A percentile compares a stretch with the other conserved stretches of the same genome.
Evolutionary conservation across 2,329 filamentous ascomycete genomes (phyloP).

Genomic region (Parascedosporium putredinis): DNA sequence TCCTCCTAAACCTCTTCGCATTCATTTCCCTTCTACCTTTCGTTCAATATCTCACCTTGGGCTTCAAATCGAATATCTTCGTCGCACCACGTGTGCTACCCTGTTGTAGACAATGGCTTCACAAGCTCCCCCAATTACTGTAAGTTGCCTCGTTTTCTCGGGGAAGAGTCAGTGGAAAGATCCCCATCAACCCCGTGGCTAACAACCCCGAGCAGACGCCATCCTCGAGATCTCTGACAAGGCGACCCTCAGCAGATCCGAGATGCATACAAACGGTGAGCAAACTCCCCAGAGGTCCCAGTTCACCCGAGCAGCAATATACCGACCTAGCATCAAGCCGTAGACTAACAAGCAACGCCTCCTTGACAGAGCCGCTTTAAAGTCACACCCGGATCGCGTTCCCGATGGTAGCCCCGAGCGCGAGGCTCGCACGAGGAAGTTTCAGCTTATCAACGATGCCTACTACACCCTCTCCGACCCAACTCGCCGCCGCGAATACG

Average conservation of each 20-base stretch:
- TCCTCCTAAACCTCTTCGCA: not conserved
- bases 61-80: not conserved
- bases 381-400: conserved; percentile 89
- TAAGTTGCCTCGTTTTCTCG: conserved; percentile 22
- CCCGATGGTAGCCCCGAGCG: conserved; percentile 76
- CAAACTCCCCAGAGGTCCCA: not conserved
- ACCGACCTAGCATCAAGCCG: too few species aligned
- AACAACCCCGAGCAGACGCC: conserved; percentile 45
- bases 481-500: conserved; percentile 70
- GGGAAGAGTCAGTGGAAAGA: too few species aligned
- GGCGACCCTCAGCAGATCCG: conserved; percentile 75
- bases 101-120: conserved; percentile 23
- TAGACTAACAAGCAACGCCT: too few species aligned
- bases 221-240: conserved; percentile 63
- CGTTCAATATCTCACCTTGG: not conserved
- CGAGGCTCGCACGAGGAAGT: conserved; percentile 67
- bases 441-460: conserved; percentile 86
- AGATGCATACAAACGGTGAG: conserved; percentile 83
- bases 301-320: not conserved
- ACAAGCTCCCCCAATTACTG: conserved; percentile 48
- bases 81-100: too few species aligned
- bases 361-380: conserved; percentile 63
- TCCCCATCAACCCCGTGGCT: conserved; percentile 4
- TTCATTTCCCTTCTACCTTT: not conserved
- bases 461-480: conserved; percentile 85